Evolutionary conservation across 805 yeast genomes (phyloP), one percentile per base, ranked within the genome.

Genomic region (Candida taoyuanica): DNA sequence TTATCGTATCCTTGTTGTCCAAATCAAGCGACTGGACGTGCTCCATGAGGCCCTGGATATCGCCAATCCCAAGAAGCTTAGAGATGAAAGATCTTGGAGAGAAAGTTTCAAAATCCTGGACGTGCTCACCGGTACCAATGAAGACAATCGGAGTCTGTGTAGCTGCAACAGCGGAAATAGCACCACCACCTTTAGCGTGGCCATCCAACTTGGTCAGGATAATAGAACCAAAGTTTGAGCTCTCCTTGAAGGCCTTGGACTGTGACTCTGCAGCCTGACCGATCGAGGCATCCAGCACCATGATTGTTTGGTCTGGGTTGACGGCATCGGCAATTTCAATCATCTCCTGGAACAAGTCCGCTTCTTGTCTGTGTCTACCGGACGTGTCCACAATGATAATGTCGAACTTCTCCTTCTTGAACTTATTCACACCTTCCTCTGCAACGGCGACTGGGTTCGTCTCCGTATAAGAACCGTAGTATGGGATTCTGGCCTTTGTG

Each of bases 101-200:
- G 60, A 91, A 91, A 33, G 84, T 77, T 62, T 93, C 98, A 43
- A 91, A 73, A 59, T 91, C 98, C 39, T 83, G 85, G 26, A 89
- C 84, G 57, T 93, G 98, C 62, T 91, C 98, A 58, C 98, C 98
- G 3, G 98, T 91, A 75, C 98, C 98, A 43, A 91, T 93, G 57
- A 91, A 91, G 7, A 85, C 85, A 50, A 91, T 83, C 7, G 98
- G 98, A 0, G 98, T 93, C 39, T 85, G 73, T 3, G 98, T 91
- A 3, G 96, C 93, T 2, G 98, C 98, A 38, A 91, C 97, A 0
- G 98, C 98, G 28, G 96, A 87, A 38, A 91, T 89, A 21, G 98
- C 98, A 70, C 98, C 98, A 66, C 98, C 98, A 61, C 98, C 98
- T 65, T 85, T 91, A 27, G 98, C 98, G 56, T 93, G 97, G 36